Base-by-base conservation (phyloP, 441 rosid species). In the Pelargonium cotyledonis region DNA sequence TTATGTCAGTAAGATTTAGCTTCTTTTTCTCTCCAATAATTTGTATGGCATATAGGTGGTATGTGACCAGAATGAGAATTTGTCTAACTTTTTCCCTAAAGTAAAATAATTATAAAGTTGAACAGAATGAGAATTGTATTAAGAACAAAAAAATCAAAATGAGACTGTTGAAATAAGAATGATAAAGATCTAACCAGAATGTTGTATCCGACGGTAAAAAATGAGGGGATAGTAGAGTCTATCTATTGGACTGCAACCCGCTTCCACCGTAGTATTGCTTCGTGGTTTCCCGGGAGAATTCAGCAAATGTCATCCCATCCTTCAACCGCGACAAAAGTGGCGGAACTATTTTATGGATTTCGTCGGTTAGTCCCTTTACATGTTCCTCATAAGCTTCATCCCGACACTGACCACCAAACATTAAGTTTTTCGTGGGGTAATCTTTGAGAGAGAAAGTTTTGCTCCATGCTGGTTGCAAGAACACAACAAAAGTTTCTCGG, bases 221-320 rank as follows among this genome's bases (percentile, higher is more conserved):
- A 14, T 55, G 8, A 1, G 21, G 61, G 61, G 16, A 55, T 55
- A 55, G 61, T 18, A 19, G 40, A 46, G 5, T 7, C 67, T 73
- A 80, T 73, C 75, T 81, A 71, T 80, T 89, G 69, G 94, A 80
- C 64, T 94, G 97, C 73, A 91, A 84, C 38, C 98, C 98, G 14
- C 80, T 79, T 70, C 85, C 89, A 70, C 98, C 93, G 68, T 85
- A 94, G 74, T 94, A 94, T 74, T 85, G 97, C 82, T 84, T 87
- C 18, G 96, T 89, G 14, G 97, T 94, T 75, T 84, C 86, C 1
- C 80, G 84, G 19, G 98, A 76, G 80, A 91, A 91, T 76, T 91
- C 92, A 1, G 95, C 89, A 82, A 94, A 91, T 41, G 93, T 85
- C 97, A 91, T 89, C 66, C 96, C 96, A 76, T 87, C 96, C 72